A percentile compares a stretch with the other conserved stretches of the same genome.
phyloP scores from a whole-genome alignment of 192 early-diverging fungal species.

The Backusella australiensis region DNA sequence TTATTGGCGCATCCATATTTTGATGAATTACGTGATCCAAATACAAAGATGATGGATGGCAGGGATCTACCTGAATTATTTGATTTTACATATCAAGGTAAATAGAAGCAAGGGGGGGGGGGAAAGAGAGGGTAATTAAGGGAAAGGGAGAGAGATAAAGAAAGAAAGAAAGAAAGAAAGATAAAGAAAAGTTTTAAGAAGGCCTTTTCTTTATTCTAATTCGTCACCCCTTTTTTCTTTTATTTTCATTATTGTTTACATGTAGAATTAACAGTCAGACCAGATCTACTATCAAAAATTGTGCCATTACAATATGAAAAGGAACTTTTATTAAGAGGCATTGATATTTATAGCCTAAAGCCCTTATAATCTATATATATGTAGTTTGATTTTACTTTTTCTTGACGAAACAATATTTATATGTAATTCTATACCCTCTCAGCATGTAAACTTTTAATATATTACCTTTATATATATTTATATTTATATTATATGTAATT shows the following conservation, averaged over 20 bases:
- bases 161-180: neutral
- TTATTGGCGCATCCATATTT: constrained; percentile 95
- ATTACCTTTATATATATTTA: neutral
- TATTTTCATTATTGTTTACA: neutral
- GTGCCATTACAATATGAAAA: constrained; percentile 80
- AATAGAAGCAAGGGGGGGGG: constrained; percentile 5
- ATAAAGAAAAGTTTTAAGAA: neutral
- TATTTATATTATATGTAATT: neutral
- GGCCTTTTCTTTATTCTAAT: neutral
- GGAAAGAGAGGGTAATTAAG: neutral
- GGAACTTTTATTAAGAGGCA: constrained; percentile 61
- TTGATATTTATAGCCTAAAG: constrained; percentile 73
- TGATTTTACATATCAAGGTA: constrained; percentile 81
- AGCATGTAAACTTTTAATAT: neutral
- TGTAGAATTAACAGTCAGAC: constrained; percentile 82
- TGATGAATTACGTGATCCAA: constrained; percentile 90
- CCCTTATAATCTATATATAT: constrained; percentile 41
- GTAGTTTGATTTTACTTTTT: neutral
- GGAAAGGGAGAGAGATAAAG: neutral
- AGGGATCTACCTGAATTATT: constrained; percentile 84
- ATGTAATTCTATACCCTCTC: neutral
- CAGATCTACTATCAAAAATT: constrained; percentile 55
- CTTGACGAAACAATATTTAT: neutral
- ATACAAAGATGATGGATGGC: constrained; percentile 76
- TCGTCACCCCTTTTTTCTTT: neutral